Evolutionary conservation across 2,329 filamentous ascomycete species (phyloP).

Genomic region (Colletotrichum phormii): DNA sequence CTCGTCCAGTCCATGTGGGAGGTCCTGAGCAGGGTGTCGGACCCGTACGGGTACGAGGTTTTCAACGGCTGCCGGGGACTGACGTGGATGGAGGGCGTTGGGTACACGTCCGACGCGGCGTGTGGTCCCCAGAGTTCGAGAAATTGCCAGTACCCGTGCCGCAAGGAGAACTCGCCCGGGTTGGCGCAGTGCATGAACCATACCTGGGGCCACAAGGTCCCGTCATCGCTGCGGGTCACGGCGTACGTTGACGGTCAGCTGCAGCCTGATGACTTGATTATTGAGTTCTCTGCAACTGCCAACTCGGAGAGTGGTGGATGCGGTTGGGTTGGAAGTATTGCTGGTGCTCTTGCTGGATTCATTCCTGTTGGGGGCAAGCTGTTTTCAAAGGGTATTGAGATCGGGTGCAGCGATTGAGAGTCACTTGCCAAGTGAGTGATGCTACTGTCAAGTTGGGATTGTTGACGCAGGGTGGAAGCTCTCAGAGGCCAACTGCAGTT

Average conservation of each 20-base stretch:
- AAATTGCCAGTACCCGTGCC: conserved; percentile 22
- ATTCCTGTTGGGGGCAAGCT: conserved; percentile 25
- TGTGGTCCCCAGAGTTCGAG: conserved; percentile 19
- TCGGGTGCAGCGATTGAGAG: conserved; percentile 22
- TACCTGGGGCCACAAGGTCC: conserved; percentile 35
- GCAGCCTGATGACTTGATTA: conserved; percentile 34
- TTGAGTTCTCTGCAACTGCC: conserved; percentile 26
- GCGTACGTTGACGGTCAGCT: conserved; percentile 35
- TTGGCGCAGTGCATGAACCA: conserved; percentile 33
- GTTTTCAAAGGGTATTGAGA: conserved; percentile 29
- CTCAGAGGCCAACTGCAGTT: no score
- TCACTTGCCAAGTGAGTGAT: background rate
- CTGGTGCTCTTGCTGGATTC: conserved; percentile 30
- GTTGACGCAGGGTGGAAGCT: no score
- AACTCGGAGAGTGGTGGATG: conserved; percentile 29
- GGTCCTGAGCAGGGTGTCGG: conserved; percentile 15
- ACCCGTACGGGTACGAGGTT: conserved; percentile 34
- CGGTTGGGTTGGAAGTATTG: conserved; percentile 24
- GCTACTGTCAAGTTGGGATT: no score
- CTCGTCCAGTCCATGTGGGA: conserved; percentile 36
- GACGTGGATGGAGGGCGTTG: conserved; percentile 33
- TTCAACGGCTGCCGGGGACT: conserved; percentile 34
- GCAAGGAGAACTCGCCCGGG: conserved; percentile 26
- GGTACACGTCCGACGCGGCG: conserved; percentile 11
- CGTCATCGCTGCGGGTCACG: conserved; percentile 33